Conservation (phyloP, 2,329 filamentous ascomycete genomes). For the Passalora sequoiae region DNA sequence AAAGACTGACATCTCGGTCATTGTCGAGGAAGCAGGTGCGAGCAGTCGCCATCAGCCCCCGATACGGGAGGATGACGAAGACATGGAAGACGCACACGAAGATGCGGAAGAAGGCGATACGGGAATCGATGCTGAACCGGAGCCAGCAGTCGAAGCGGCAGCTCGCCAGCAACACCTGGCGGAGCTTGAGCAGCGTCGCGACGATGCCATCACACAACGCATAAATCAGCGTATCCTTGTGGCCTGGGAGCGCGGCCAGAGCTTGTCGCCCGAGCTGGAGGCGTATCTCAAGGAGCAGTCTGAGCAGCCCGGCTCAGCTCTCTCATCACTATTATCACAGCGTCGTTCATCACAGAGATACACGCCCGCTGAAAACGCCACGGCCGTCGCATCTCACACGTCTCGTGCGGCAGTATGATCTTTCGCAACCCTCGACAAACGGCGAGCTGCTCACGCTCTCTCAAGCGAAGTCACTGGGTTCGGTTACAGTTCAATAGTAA, state of each 20-base stretch:
- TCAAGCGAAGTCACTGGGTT: background rate
- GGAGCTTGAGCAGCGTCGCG: conserved; percentile 24
- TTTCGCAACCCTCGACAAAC: too few species aligned
- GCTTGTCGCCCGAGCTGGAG: conserved; percentile 32
- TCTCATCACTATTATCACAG: conserved; percentile 14
- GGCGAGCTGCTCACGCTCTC: too few species aligned
- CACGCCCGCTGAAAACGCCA: conserved; percentile 14
- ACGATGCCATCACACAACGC: conserved; percentile 21
- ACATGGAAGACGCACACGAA: conserved; percentile 24
- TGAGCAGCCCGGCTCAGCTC: conserved; percentile 26
- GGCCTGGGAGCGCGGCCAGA: conserved; percentile 30
- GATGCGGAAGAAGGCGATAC: conserved; percentile 19
- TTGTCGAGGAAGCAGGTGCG: conserved; percentile 27
- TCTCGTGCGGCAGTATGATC: conserved; percentile 22
- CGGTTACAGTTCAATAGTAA: conserved; percentile 1
- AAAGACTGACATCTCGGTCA: conserved; percentile 32
- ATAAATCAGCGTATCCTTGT: conserved; percentile 30
- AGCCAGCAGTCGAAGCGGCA: conserved; percentile 19
- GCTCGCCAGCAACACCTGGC: conserved; percentile 26
- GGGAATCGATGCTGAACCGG: conserved; percentile 12
- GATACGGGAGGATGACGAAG: conserved; percentile 24
- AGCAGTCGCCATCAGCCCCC: conserved; percentile 18
- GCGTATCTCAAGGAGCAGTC: conserved; percentile 34
- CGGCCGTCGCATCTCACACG: conserved; percentile 16
- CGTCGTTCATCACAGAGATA: conserved; percentile 17